Evolutionary conservation across 2,329 filamentous ascomycete genomes (phyloP).

Genomic region (Sphaerulina populicola): DNA sequence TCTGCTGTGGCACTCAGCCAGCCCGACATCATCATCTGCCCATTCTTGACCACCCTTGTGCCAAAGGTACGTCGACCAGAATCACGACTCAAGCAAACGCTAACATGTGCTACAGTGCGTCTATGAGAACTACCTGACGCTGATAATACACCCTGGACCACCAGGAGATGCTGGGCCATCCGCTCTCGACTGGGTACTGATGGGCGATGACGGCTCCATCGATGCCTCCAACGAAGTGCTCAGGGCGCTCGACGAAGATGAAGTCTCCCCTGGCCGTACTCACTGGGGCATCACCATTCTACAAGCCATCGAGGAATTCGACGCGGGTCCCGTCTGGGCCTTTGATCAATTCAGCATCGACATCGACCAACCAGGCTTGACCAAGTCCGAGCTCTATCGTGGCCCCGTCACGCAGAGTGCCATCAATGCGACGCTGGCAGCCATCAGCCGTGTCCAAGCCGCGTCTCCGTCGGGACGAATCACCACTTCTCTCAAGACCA

Average conservation of each 20-base stretch:
- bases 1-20: conserved; percentile 34
- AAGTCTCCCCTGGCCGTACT: conserved; percentile 30
- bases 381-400: conserved; percentile 38
- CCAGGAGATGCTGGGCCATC: conserved; percentile 39
- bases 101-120: conserved; percentile 20
- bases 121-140: conserved; percentile 34
- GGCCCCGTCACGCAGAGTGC: conserved; percentile 36
- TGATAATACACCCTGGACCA: conserved; percentile 39
- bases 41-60: conserved; percentile 37
- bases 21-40: conserved; percentile 39
- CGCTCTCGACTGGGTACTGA: conserved; percentile 38
- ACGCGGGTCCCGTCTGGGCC: conserved; percentile 41
- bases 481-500: conserved; percentile 25
- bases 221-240: conserved; percentile 30
- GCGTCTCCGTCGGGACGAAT: conserved; percentile 21
- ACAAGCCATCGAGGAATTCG: conserved; percentile 37
- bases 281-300: conserved; percentile 39
- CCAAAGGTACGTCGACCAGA: conserved; percentile 22
- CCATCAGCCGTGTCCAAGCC: conserved; percentile 33
- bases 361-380: conserved; percentile 36
- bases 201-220: conserved; percentile 38
- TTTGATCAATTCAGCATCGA: conserved; percentile 39
- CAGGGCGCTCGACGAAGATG: conserved; percentile 21
- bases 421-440: conserved; percentile 33
- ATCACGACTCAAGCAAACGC: neutral